These are phyloP conservation scores for Saccharata proteae DNA, from an alignment of 2,329 filamentous ascomycete genomes.

Conservation along the genomic window DNA sequence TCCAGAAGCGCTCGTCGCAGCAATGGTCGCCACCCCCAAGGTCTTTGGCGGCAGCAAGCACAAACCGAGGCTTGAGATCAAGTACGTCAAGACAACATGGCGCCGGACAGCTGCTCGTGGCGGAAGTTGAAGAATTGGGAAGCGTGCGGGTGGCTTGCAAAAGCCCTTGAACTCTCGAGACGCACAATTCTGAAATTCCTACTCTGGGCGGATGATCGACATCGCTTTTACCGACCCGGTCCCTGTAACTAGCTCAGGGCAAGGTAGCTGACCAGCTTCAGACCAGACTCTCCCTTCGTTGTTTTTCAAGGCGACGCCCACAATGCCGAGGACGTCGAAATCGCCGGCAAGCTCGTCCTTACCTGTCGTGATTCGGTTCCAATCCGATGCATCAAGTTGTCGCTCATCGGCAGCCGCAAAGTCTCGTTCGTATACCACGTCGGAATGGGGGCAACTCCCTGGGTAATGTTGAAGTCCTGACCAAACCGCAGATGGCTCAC, in stretches of 20 bases:
- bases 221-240: too few species aligned
- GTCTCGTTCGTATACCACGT: constrained; percentile 26
- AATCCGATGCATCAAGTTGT: constrained; percentile 34
- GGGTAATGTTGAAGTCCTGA: constrained; percentile 4
- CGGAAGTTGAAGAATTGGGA: too few species aligned
- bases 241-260: too few species aligned
- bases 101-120: too few species aligned
- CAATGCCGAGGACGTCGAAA: constrained; percentile 32
- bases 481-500: constrained; percentile 21
- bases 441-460: background rate
- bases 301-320: constrained; percentile 38
- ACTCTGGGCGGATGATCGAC: too few species aligned
- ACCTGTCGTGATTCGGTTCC: constrained; percentile 35
- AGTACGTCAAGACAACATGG: too few species aligned
- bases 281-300: constrained; percentile 35
- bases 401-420: constrained; percentile 35
- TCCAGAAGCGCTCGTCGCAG: constrained; percentile 7
- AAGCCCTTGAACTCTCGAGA: too few species aligned
- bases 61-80: constrained; percentile 29
- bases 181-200: too few species aligned
- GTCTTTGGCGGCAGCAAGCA: constrained; percentile 22
- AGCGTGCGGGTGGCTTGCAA: too few species aligned
- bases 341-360: constrained; percentile 34
- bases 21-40: constrained; percentile 22
- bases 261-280: constrained; percentile 11